Percentiles rank a stretch among this genome's conserved stretches.
Evolutionary conservation across 1,284 basidiomycete genomes (phyloP).

Genomic region (Prillingera fragicola): DNA sequence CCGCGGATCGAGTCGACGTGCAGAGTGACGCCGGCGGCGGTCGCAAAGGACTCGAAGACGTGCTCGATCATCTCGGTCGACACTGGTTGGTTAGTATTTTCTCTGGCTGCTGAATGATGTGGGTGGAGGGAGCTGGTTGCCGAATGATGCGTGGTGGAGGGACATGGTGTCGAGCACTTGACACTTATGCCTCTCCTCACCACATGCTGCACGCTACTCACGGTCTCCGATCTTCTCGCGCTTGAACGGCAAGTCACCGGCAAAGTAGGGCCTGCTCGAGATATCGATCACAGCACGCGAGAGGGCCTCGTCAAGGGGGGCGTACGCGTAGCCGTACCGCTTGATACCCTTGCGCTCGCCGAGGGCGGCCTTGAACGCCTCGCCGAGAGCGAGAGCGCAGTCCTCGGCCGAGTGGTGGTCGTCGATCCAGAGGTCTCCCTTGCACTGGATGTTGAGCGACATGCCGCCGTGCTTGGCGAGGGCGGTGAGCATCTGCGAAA

Average conservation of each 20-base stretch:
- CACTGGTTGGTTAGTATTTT: constrained; percentile 49
- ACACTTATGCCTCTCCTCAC: too few species aligned
- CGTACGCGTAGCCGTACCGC: constrained; percentile 93
- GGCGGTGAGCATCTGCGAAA: constrained; percentile 83
- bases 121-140: too few species aligned
- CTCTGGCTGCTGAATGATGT: neutral
- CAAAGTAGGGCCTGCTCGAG: constrained; percentile 92
- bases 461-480: constrained; percentile 90
- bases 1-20: constrained; percentile 93
- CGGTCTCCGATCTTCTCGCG: constrained; percentile 94
- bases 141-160: too few species aligned
- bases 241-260: constrained; percentile 80
- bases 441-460: constrained; percentile 82
- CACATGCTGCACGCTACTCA: too few species aligned
- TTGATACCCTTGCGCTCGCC: constrained; percentile 92
- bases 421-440: constrained; percentile 95
- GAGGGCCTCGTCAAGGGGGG: constrained; percentile 95
- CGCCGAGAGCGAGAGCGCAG: constrained; percentile 84
- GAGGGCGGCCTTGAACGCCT: constrained; percentile 91
- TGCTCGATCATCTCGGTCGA: constrained; percentile 87
- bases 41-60: constrained; percentile 48
- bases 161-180: too few species aligned
- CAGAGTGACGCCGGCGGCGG: constrained; percentile 47
- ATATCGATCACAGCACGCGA: constrained; percentile 96
- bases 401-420: constrained; percentile 99